A percentile compares a stretch with the other conserved stretches of the same genome.
Conservation (phyloP, 108 stramenopile species). For the Cyclotella cryptica region DNA sequence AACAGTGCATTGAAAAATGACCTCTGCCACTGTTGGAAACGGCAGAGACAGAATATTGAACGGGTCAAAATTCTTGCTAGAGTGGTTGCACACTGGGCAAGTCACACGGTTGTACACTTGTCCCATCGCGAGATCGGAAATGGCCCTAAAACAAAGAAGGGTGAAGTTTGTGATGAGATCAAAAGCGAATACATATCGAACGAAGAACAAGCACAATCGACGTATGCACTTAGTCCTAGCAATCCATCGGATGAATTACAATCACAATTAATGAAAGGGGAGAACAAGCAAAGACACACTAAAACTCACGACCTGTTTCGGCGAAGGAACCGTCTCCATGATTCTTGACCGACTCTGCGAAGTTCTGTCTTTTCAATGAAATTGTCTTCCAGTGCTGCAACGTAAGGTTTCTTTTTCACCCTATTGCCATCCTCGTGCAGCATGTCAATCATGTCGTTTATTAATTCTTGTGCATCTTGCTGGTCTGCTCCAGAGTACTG, state of each 20-base stretch:
- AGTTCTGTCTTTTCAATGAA: slow-evolving; percentile 71
- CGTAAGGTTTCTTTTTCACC: slow-evolving; percentile 92
- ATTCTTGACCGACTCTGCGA: slow-evolving; percentile 79
- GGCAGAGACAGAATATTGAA: slow-evolving; percentile 94
- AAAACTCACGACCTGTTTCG: slow-evolving; percentile 64
- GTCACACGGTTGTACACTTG: slow-evolving; percentile 86
- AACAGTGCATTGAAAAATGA: slow-evolving; percentile 80
- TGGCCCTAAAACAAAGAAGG: slow-evolving; percentile 25
- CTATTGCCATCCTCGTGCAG: slow-evolving; percentile 96
- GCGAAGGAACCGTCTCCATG: slow-evolving; percentile 83
- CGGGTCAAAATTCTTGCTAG: slow-evolving; percentile 93
- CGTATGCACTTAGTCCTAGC: no score
- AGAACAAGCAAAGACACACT: no score
- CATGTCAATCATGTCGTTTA: slow-evolving; percentile 92
- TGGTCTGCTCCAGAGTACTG: slow-evolving; percentile 96
- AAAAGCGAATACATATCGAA: no score
- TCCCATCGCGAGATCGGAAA: slow-evolving; percentile 87
- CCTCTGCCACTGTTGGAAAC: slow-evolving; percentile 89
- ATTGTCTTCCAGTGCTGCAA: slow-evolving; percentile 88
- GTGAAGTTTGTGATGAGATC: no score
- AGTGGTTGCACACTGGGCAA: slow-evolving; percentile 80
- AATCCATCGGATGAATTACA: no score
- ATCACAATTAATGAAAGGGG: no score
- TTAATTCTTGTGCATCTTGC: slow-evolving; percentile 94
- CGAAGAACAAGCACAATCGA: no score